Percentiles rank a stretch among this genome's conserved stretches.
These are phyloP conservation scores for Pseudopithomyces maydicus DNA, from an alignment of 2,329 filamentous ascomycete species.

Conservation along the genomic window DNA sequence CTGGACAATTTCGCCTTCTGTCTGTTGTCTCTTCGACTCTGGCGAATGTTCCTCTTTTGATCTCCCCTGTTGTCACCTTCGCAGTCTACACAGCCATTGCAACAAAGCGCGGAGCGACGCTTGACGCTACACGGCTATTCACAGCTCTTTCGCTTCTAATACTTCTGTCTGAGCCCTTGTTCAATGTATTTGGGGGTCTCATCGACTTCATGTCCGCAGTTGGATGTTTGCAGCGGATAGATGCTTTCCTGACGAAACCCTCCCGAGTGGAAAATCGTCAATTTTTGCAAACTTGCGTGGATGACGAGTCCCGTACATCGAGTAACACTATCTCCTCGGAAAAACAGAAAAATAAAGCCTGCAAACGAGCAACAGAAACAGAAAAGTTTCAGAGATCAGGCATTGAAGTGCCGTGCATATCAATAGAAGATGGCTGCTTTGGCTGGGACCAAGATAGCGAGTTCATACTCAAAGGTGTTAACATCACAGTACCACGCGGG, in stretches of 20 bases:
- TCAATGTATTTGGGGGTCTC: conserved; percentile 7
- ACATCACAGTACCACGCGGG: not conserved
- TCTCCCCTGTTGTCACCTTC: conserved; percentile 16
- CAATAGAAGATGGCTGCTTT: conserved; percentile 11
- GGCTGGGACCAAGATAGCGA: conserved; percentile 1
- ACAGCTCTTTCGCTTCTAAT: conserved; percentile 12
- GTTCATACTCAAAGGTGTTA: conserved; percentile 1
- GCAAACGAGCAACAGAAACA: not conserved
- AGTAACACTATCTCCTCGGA: not conserved
- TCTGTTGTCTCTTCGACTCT: not conserved
- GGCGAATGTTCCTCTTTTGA: conserved; percentile 1
- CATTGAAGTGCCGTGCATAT: not conserved
- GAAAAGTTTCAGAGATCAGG: too few species aligned
- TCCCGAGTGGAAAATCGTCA: not conserved
- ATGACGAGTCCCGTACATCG: not conserved
- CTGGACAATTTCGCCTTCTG: conserved; percentile 31
- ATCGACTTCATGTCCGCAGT: conserved; percentile 9
- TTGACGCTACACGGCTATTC: conserved; percentile 12
- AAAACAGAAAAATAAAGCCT: not conserved
- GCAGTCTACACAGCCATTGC: conserved; percentile 8
- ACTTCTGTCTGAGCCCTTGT: conserved; percentile 15
- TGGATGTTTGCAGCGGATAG: conserved; percentile 10
- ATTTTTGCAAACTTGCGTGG: not conserved
- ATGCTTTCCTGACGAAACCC: conserved; percentile 5
- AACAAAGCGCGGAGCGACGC: not conserved